Base-by-base conservation (phyloP, 176 grass and related monocot species). In the Luzula sylvatica region DNA sequence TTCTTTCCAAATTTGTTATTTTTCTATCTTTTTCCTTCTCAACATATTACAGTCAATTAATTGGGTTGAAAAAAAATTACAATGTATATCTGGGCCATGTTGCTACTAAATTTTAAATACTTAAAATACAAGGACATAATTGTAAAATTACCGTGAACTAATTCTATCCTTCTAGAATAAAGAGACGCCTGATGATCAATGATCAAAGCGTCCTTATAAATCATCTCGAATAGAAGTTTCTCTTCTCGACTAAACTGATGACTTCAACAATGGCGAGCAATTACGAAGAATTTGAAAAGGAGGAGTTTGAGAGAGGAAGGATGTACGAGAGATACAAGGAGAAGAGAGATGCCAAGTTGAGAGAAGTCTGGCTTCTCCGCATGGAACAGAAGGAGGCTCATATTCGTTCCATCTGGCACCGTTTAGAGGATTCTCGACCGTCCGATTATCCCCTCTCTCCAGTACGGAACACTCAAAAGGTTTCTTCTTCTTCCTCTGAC, bases 291-390 rank as follows among this genome's bases (percentile, higher is more conserved):
- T 17, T 52, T 19, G 55, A 5, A 49, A 24, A 14, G n/a, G 38
- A 14, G n/a, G 51, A 65, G 3, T 44, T 53, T 28, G 50, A 78
- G 8, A 78, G 50, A 58, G 75, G 75, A 29, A 53, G 68, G 46
- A 7, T 65, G 22, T 79, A 79, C 19, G 68, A 66, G 14, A 60
- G 44, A 56, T 79, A 79, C 8, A 29, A 24, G n/a, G 38, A 52
- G 46, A 72, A 28, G 68, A 42, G 75, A 40, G 75, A 72, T 6
- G 61, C 68, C 17, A 79, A 67, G 53, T 53, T 79, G 68, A 59
- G 75, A 50, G 61, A 60, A 19, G 68, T 66, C 2, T 66, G 52
- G 68, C 25, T 56, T 20, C 22, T 11, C 38, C 20, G 54, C 43
- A 58, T 41, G 45, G 35, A 38, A 7, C 45, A 22, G 24, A 79